These are phyloP conservation scores for Tolypocladium album DNA, from an alignment of 2,329 filamentous ascomycete genomes.

Conservation along the genomic window DNA sequence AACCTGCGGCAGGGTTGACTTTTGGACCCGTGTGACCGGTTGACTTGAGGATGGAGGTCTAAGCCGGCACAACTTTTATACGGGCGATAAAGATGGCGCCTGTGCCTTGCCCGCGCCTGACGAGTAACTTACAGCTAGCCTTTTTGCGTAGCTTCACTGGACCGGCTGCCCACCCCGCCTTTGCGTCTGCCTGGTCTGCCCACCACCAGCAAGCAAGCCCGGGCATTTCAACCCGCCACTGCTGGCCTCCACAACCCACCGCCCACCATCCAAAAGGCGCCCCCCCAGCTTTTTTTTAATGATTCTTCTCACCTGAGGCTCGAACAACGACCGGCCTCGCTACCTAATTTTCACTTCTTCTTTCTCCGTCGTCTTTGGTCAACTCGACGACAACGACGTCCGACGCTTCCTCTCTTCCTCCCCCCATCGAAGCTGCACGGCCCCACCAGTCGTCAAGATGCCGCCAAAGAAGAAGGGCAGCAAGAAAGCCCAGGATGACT, in stretches of 20 bases:
- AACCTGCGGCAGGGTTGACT: no score
- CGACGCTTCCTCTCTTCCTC: not conserved
- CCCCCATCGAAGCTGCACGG: not conserved
- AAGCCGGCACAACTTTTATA: no score
- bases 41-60: no score
- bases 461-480: conserved; percentile 87
- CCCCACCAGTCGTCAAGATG: conserved; percentile 46
- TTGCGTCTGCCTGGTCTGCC: not conserved
- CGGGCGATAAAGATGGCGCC: no score
- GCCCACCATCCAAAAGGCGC: conserved; percentile 1
- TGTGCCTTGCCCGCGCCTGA: no score
- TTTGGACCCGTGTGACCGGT: no score
- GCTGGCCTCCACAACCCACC: conserved; percentile 1
- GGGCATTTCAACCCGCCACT: not conserved
- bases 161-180: no score
- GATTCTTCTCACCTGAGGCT: not conserved
- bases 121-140: no score
- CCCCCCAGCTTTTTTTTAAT: not conserved
- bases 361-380: not conserved
- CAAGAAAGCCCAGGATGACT: conserved; percentile 79
- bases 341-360: not conserved
- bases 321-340: not conserved
- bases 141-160: not conserved
- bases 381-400: not conserved
- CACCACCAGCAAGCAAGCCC: not conserved